A percentile compares a stretch with the other conserved stretches of the same genome.
phyloP scores from a whole-genome alignment of 345 rosid genomes.

The Trapa bicornis region DNA sequence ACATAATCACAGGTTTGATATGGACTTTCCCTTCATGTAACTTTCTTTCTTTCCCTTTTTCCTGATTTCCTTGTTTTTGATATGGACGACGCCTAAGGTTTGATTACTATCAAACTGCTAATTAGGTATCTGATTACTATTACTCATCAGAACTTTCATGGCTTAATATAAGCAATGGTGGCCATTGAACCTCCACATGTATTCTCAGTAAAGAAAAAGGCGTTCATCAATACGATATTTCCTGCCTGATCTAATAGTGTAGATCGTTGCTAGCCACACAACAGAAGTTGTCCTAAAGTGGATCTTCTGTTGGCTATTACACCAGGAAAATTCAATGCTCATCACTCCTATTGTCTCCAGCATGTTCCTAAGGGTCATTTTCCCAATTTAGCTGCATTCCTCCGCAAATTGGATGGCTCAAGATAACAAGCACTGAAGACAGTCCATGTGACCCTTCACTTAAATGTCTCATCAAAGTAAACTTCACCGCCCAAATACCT shows the following conservation, averaged over 20 bases:
- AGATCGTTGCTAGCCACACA: neutral
- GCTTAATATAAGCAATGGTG: neutral
- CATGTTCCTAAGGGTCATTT: neutral
- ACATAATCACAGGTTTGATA: too few relatives aligned
- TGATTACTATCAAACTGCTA: too few relatives aligned
- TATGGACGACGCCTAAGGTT: too few relatives aligned
- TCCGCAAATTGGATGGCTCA: too few relatives aligned
- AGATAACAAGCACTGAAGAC: slow-evolving; percentile 1
- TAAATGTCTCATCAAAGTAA: too few relatives aligned
- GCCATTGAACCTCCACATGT: neutral
- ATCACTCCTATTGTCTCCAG: slow-evolving; percentile 1
- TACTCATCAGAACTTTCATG: neutral
- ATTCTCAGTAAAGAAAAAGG: neutral
- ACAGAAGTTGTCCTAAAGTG: neutral
- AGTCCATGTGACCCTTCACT: slow-evolving; percentile 6
- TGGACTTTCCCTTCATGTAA: too few relatives aligned
- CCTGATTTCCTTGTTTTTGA: too few relatives aligned
- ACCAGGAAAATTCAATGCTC: neutral
- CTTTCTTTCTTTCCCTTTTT: too few relatives aligned
- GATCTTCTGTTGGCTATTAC: neutral
- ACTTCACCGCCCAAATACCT: neutral
- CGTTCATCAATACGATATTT: too few relatives aligned
- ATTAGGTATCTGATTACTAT: neutral
- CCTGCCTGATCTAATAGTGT: neutral
- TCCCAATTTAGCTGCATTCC: neutral